These are phyloP conservation scores for Pterocarpus macrocarpus DNA, from an alignment of 306 rosid species.

Conservation along the genomic window DNA sequence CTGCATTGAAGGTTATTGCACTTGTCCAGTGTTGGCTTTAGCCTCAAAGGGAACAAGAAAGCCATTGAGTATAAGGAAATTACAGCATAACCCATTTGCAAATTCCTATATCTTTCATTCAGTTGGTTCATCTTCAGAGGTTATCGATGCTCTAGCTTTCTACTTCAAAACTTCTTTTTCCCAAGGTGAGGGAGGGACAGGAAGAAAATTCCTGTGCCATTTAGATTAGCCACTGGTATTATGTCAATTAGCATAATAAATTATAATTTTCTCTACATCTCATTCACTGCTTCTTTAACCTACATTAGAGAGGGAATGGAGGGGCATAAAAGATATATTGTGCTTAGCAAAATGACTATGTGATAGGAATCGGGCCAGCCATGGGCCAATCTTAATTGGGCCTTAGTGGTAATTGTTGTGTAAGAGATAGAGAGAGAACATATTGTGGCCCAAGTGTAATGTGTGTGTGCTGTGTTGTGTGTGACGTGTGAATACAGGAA, in stretches of 20 bases:
- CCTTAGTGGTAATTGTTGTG: too few species aligned
- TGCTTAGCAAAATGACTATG: background rate
- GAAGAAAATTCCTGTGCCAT: too few species aligned
- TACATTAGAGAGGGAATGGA: background rate
- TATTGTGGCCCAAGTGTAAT: too few species aligned
- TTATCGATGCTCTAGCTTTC: background rate
- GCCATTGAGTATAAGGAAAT: background rate
- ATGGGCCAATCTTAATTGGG: too few species aligned
- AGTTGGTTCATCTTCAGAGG: constrained; percentile 26
- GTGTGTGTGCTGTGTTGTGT: too few species aligned
- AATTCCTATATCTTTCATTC: constrained; percentile 16
- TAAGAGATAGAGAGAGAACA: too few species aligned
- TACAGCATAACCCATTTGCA: background rate
- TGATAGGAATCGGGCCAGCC: too few species aligned
- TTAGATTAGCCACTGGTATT: background rate
- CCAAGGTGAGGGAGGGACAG: too few species aligned
- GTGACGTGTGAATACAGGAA: too few species aligned
- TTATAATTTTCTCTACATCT: background rate
- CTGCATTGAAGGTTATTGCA: background rate
- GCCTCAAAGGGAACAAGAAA: background rate
- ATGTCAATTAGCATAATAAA: constrained; percentile 8
- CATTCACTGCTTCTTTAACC: constrained; percentile 20
- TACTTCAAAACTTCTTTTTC: too few species aligned
- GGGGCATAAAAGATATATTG: background rate
- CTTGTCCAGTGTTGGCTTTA: constrained; percentile 5